A percentile compares a stretch with the other conserved stretches of the same genome.
phyloP scores from a whole-genome alignment of 2,329 filamentous ascomycete genomes.

The Chaetoscypha palmicola region DNA sequence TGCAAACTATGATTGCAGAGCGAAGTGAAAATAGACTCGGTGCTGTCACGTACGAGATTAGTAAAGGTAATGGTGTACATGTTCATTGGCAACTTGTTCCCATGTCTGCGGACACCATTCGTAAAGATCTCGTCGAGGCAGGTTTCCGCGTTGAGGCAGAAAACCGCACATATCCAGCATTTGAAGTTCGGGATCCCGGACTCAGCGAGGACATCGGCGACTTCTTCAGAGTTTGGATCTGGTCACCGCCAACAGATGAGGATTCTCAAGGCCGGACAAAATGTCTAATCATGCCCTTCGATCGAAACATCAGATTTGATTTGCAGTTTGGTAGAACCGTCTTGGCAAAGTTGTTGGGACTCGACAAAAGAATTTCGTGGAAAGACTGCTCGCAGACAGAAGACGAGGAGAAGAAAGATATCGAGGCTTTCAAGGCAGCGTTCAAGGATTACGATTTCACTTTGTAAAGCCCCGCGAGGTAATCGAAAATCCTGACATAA shows the following conservation, averaged over 20 bases:
- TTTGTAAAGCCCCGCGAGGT: conserved; percentile 9
- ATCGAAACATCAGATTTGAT: conserved; percentile 70
- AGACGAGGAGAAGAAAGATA: conserved; percentile 73
- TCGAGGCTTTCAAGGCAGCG: conserved; percentile 67
- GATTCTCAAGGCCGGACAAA: conserved; percentile 43
- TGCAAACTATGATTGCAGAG: conserved; percentile 73
- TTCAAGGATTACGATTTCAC: conserved; percentile 83
- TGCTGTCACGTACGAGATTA: conserved; percentile 88
- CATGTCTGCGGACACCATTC: conserved; percentile 59
- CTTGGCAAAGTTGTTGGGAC: conserved; percentile 74
- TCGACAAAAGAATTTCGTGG: conserved; percentile 79
- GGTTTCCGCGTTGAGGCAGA: conserved; percentile 86
- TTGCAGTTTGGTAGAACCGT: conserved; percentile 85
- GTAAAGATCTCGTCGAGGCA: conserved; percentile 71
- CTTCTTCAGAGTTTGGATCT: conserved; percentile 80
- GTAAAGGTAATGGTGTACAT: conserved; percentile 72
- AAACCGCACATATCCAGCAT: conserved; percentile 53
- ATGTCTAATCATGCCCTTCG: conserved; percentile 67
- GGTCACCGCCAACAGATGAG: conserved; percentile 47
- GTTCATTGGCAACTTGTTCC: conserved; percentile 92
- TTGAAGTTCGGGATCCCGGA: conserved; percentile 42
- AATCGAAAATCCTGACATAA: background rate
- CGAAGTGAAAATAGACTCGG: conserved; percentile 55
- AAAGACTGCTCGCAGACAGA: conserved; percentile 71
- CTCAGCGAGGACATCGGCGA: conserved; percentile 51